Conservation (phyloP, 2,329 filamentous ascomycete genomes). For the Claviceps fusiformis region DNA sequence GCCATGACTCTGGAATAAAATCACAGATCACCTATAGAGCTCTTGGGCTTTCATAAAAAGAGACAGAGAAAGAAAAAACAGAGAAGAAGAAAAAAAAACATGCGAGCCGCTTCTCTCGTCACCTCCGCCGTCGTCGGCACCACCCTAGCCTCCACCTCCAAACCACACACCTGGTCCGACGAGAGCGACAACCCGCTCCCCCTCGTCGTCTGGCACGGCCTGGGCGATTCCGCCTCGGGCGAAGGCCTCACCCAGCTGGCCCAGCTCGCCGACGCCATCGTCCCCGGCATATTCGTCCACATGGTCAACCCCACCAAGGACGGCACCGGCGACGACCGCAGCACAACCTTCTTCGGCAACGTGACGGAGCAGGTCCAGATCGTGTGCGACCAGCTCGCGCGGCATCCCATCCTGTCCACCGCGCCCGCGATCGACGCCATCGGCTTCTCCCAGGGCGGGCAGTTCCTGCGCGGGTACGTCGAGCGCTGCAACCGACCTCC, state of each 20-base stretch:
- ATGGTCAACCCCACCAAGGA: conserved; percentile 15
- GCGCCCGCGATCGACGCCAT: conserved; percentile 79
- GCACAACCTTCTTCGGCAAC: conserved; percentile 84
- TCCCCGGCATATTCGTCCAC: conserved; percentile 45
- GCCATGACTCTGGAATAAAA: background rate
- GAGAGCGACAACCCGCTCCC: conserved; percentile 60
- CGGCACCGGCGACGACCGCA: conserved; percentile 50
- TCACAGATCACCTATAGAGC: background rate
- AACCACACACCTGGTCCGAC: conserved; percentile 17
- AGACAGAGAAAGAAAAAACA: background rate
- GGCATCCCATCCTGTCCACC: conserved; percentile 66
- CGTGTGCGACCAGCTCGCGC: conserved; percentile 65
- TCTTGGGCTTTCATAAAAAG: background rate
- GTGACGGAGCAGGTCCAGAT: conserved; percentile 61
- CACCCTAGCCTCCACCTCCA: conserved; percentile 19
- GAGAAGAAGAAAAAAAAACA: background rate
- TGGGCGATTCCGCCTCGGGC: conserved; percentile 60
- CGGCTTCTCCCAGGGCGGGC: conserved; percentile 90
- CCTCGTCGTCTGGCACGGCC: conserved; percentile 85
- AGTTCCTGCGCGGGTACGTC: conserved; percentile 85
- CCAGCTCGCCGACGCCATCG: conserved; percentile 71
- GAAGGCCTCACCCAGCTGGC: conserved; percentile 63
- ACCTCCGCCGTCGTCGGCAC: background rate
- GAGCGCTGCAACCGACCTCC: conserved; percentile 71
- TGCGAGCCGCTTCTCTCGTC: conserved; percentile 11